phyloP scores from a whole-genome alignment of 768 basidiomycete species.

The Mycena crocata region DNA sequence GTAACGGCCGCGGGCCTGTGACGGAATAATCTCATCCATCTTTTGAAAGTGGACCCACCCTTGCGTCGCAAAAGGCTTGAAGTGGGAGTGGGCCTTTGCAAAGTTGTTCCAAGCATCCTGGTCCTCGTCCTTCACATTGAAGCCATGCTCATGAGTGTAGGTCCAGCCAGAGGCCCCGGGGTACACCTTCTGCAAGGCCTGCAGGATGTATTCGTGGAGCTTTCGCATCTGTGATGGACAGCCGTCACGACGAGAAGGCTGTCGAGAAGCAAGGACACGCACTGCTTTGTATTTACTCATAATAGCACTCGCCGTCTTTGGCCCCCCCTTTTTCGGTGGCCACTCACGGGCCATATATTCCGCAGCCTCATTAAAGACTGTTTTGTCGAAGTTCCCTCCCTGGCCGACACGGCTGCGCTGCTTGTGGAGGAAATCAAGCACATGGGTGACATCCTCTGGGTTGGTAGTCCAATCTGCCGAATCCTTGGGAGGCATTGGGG shows the following conservation, averaged over 20 bases:
- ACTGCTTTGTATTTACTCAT: conserved; percentile 6
- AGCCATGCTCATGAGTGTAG: conserved; percentile 6
- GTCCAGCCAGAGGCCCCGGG: conserved; percentile 8
- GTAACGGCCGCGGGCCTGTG: conserved; percentile 1
- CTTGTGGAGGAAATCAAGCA: background rate
- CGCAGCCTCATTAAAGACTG: conserved; percentile 5
- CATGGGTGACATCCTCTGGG: conserved; percentile 2
- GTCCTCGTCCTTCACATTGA: conserved; percentile 4
- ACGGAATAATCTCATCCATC: conserved; percentile 1
- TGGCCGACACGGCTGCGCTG: background rate
- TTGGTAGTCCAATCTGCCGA: conserved; percentile 1
- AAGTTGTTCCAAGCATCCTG: conserved; percentile 13
- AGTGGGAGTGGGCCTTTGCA: conserved; percentile 2
- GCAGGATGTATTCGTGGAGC: background rate
- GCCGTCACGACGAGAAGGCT: background rate
- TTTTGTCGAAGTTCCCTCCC: conserved; percentile 9
- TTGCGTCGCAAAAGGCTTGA: conserved; percentile 12
- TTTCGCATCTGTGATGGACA: background rate
- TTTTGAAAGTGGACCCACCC: background rate
- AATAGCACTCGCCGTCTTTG: conserved; percentile 13
- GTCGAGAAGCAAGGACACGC: background rate
- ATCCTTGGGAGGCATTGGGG: conserved; percentile 4
- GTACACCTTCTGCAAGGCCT: background rate
- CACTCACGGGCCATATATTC: background rate
- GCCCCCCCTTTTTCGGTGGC: conserved; percentile 6